Evolutionary conservation across 1,284 basidiomycete genomes (phyloP).

Genomic region (Ganoderma lucidum): DNA sequence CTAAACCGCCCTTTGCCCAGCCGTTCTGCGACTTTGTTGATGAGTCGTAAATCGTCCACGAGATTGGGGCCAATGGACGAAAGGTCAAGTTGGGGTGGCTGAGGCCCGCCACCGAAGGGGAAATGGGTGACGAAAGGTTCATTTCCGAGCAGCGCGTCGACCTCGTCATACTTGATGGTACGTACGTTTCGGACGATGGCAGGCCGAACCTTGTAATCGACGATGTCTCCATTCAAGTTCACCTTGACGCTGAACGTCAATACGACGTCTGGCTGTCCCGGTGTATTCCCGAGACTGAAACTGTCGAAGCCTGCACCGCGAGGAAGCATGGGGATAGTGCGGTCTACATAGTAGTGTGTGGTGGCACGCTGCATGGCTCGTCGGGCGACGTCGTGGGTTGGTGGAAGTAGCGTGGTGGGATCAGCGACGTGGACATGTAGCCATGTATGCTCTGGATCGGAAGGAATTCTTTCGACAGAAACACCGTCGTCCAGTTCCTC

Average conservation of each 20-base stretch:
- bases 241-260: constrained; percentile 88
- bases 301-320: constrained; percentile 53
- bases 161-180: constrained; percentile 73
- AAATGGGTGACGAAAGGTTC: constrained; percentile 35
- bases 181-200: constrained; percentile 78
- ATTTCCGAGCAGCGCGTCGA: constrained; percentile 64
- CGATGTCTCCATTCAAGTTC: constrained; percentile 67
- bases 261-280: constrained; percentile 58
- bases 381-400: constrained; percentile 66
- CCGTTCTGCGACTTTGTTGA: constrained; percentile 21
- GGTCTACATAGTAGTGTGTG: constrained; percentile 73
- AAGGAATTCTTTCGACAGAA: constrained; percentile 74
- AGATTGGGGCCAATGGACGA: constrained; percentile 11
- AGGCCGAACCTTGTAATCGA: constrained; percentile 76
- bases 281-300: constrained; percentile 62
- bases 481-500: constrained; percentile 96
- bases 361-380: constrained; percentile 59
- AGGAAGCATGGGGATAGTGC: constrained; percentile 78
- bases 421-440: constrained; percentile 95
- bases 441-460: constrained; percentile 75
- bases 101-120: constrained; percentile 53
- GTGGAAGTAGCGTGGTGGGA: constrained; percentile 84
- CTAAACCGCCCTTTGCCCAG: constrained; percentile 23
- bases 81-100: constrained; percentile 1
- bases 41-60: constrained; percentile 31